These are phyloP conservation scores for Omphalotus guepiniiformis DNA, from an alignment of 768 basidiomycete species.

Conservation along the genomic window DNA sequence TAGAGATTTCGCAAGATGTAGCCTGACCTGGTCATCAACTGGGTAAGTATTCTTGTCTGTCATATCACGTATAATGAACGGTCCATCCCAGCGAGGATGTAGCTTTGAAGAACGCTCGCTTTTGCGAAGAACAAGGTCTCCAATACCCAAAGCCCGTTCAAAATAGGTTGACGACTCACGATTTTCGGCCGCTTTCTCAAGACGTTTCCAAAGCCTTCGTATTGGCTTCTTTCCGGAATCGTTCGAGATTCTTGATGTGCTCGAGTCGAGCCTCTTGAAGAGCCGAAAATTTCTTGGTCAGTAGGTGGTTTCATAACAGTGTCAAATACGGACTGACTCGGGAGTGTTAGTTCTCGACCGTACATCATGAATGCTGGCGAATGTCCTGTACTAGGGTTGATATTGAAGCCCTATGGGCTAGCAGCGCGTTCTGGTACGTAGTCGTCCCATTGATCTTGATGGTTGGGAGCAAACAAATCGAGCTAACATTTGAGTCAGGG, in stretches of 20 bases:
- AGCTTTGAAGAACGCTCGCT: conserved; percentile 14
- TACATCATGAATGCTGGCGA: conserved; percentile 16
- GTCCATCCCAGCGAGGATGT: conserved; percentile 20
- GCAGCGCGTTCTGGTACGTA: conserved; percentile 16
- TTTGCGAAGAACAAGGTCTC: conserved; percentile 16
- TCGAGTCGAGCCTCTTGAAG: conserved; percentile 14
- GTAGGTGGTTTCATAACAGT: conserved; percentile 14
- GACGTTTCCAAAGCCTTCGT: conserved; percentile 11
- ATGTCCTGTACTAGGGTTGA: conserved; percentile 7
- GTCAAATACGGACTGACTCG: conserved; percentile 12
- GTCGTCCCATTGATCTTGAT: conserved; percentile 13
- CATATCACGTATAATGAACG: conserved; percentile 12
- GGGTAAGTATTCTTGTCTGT: conserved; percentile 19
- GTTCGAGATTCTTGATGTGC: conserved; percentile 15
- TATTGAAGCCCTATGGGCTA: conserved; percentile 16
- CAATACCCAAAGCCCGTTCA: conserved; percentile 15
- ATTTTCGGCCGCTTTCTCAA: conserved; percentile 12
- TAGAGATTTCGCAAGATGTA: conserved; percentile 12
- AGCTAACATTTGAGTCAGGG: conserved; percentile 14
- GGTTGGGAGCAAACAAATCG: conserved; percentile 10
- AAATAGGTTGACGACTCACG: conserved; percentile 12
- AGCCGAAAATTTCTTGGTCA: conserved; percentile 14
- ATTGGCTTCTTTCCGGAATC: conserved; percentile 15
- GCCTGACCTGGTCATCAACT: conserved; percentile 14
- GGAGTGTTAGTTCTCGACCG: conserved; percentile 14